phyloP scores from a whole-genome alignment of 352 stramenopile species.

The Phytophthora hybrid region DNA sequence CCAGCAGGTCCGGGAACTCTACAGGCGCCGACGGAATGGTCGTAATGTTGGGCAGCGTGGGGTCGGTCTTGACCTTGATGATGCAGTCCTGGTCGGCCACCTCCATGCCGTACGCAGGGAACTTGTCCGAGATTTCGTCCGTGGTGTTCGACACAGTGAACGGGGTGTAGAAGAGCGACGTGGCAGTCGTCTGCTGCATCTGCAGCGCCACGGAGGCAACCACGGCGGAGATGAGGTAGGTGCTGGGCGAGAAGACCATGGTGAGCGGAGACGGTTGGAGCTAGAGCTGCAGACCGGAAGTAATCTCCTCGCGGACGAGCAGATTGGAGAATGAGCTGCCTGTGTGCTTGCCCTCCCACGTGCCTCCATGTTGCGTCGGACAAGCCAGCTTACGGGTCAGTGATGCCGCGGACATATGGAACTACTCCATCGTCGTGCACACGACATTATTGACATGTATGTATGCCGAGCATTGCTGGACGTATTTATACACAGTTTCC shows the following conservation, averaged over 20 bases:
- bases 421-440: background rate
- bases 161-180: conserved; percentile 32
- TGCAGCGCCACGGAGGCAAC: conserved; percentile 26
- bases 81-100: conserved; percentile 20
- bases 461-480: background rate
- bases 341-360: background rate
- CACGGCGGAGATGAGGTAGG: conserved; percentile 39
- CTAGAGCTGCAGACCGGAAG: conserved; percentile 15
- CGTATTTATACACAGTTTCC: conserved; percentile 8
- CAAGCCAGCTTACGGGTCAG: background rate
- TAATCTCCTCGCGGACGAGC: conserved; percentile 39
- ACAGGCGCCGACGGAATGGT: conserved; percentile 31
- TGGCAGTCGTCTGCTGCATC: conserved; percentile 28
- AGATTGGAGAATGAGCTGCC: conserved; percentile 33
- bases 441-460: background rate
- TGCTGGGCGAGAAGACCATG: conserved; percentile 40
- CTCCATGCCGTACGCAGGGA: conserved; percentile 20
- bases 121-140: conserved; percentile 17
- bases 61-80: conserved; percentile 24
- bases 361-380: background rate
- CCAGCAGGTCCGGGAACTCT: conserved; percentile 23
- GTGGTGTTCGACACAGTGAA: conserved; percentile 17
- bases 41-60: conserved; percentile 34
- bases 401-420: background rate
- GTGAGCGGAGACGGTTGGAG: conserved; percentile 3